A percentile compares a stretch with the other conserved stretches of the same genome.
These are phyloP conservation scores for Aureobasidium sp. DNA, from an alignment of 2,329 filamentous ascomycete genomes.

Conservation along the genomic window DNA sequence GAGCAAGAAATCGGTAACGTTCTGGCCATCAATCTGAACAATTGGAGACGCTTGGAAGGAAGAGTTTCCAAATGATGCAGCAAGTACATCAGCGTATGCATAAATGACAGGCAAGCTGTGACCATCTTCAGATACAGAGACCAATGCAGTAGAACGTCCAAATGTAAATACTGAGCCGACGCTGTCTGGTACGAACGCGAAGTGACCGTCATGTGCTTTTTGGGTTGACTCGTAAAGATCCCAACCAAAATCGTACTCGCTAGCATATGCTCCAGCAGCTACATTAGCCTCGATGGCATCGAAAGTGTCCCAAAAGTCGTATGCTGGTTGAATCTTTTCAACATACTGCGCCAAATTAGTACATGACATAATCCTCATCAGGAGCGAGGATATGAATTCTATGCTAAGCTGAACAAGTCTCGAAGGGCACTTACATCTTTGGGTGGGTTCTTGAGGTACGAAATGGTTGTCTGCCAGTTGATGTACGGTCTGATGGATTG, in stretches of 20 bases:
- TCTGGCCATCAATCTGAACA: constrained; percentile 50
- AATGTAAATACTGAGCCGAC: constrained; percentile 47
- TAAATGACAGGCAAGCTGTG: constrained; percentile 52
- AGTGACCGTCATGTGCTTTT: constrained; percentile 59
- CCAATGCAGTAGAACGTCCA: constrained; percentile 44
- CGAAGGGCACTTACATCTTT: constrained; percentile 27
- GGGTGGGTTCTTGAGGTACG: constrained; percentile 40
- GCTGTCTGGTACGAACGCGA: constrained; percentile 49
- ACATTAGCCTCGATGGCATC: constrained; percentile 35
- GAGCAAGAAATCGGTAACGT: constrained; percentile 45
- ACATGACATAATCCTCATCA: too few relatives aligned
- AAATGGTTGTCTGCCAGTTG: constrained; percentile 40
- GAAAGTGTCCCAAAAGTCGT: constrained; percentile 36
- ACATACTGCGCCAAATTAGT: constrained; percentile 34
- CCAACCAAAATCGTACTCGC: constrained; percentile 41
- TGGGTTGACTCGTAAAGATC: constrained; percentile 49
- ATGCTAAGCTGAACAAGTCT: too few relatives aligned
- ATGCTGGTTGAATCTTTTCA: constrained; percentile 38
- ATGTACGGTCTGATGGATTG: constrained; percentile 41
- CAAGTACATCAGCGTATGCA: constrained; percentile 43
- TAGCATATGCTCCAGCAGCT: constrained; percentile 31
- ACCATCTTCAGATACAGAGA: constrained; percentile 58
- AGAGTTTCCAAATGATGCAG: constrained; percentile 34
- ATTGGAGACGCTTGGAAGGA: constrained; percentile 44
- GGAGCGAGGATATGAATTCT: neutral